Percentiles rank a stretch among this genome's conserved stretches.
These are phyloP conservation scores for Thelonectria olida DNA, from an alignment of 2,329 filamentous ascomycete species.

Conservation along the genomic window DNA sequence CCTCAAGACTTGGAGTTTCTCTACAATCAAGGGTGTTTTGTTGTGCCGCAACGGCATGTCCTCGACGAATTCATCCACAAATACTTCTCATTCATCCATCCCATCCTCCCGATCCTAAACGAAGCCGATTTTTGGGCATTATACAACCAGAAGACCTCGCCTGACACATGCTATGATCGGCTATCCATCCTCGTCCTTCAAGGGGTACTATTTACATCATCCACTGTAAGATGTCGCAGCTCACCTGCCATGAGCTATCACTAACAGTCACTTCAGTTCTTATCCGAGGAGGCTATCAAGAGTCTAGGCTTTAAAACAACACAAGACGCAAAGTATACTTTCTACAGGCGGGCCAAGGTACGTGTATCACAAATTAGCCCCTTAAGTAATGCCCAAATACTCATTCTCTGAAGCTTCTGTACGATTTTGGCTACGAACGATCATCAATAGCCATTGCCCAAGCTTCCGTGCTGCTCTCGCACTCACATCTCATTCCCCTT, in stretches of 20 bases:
- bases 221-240: slow-evolving; percentile 16
- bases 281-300: slow-evolving; percentile 29
- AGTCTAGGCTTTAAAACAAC: slow-evolving; percentile 34
- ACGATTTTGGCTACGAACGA: slow-evolving; percentile 38
- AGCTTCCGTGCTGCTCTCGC: slow-evolving; percentile 33
- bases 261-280: slow-evolving; percentile 23
- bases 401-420: slow-evolving; percentile 27
- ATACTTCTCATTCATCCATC: slow-evolving; percentile 42
- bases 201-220: slow-evolving; percentile 35
- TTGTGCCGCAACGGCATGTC: slow-evolving; percentile 31
- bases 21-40: slow-evolving; percentile 38
- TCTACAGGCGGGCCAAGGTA: slow-evolving; percentile 38
- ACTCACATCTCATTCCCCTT: slow-evolving; percentile 37
- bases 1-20: slow-evolving; percentile 39
- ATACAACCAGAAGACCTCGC: slow-evolving; percentile 27
- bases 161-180: slow-evolving; percentile 8
- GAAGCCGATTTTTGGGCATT: slow-evolving; percentile 38
- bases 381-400: background rate
- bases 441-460: slow-evolving; percentile 37
- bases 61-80: slow-evolving; percentile 41
- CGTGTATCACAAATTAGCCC: fast-evolving
- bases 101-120: slow-evolving; percentile 39
- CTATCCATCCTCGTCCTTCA: slow-evolving; percentile 36
- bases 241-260: no score
- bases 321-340: slow-evolving; percentile 35